Evolutionary conservation across 164 flowering plant genomes (phyloP), one percentile per base, ranked within the genome.

Genomic region (Vitis rotundifolia): DNA sequence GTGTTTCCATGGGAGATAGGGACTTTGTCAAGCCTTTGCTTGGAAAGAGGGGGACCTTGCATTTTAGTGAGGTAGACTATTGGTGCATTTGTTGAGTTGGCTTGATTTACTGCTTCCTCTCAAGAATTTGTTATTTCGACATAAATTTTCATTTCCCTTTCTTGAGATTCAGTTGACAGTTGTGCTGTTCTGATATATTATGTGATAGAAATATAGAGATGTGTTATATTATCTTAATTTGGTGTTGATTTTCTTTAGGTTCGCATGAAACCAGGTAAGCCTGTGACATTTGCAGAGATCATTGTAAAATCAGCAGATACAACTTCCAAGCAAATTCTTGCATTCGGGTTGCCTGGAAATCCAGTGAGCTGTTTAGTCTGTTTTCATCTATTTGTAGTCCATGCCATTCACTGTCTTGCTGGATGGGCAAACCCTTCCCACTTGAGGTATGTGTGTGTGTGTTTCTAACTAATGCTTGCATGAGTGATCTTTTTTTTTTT

Each of bases 1-100:
- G 99, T 76, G 98, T 95, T 78, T 92, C 99, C 49, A 95, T 95
- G 99, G 99, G 99, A 48, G 99, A 95, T 78, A 84, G 85, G 79
- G 99, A 92, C 79, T 89, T 81, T 71, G 90, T 95, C 68, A 95
- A 93, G 76, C 98, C 94, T 66, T 73, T 92, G 75, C 86, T 95
- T 68, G 75, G 72, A 78, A 90, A 84, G 83, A 85, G 69, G 77
- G 99, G 97, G 68, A 89, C 59, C 37, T 59, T 91, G 47, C 61
- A 86, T 81, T 95, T 92, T 68, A 79, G 69, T 59, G 88, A 83
- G 98, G 98, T 92, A 72, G 26, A 47, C 31, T 72, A 66, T 69
- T 66, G 44, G 37, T 54, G 16, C 44, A 29, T 44, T 44, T 57
- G n/a, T 68, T 61, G 61, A 11, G 31, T 52, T 3, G 44, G 7